A percentile compares a stretch with the other conserved stretches of the same genome.
These are phyloP conservation scores for Emydomyces testavorans DNA, from an alignment of 2,329 filamentous ascomycete species.

Conservation along the genomic window DNA sequence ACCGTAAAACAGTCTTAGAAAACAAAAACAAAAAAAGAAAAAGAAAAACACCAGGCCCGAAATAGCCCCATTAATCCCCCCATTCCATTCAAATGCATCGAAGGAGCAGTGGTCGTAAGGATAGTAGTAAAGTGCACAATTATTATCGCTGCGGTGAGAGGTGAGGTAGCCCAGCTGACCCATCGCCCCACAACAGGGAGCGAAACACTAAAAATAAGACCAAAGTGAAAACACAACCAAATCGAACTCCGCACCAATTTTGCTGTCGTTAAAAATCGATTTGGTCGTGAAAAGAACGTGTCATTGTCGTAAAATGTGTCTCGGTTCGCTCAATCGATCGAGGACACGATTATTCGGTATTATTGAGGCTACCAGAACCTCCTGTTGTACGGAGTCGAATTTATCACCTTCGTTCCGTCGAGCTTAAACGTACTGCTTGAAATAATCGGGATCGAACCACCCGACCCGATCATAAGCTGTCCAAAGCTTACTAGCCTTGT, in stretches of 20 bases:
- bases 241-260: background rate
- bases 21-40: background rate
- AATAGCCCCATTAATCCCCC: background rate
- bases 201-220: background rate
- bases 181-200: slow-evolving; percentile 1
- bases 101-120: background rate
- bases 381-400: background rate
- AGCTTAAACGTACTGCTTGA: slow-evolving; percentile 20
- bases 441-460: slow-evolving; percentile 56
- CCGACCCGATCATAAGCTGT: slow-evolving; percentile 75
- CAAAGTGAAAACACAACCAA: background rate
- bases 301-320: background rate
- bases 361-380: slow-evolving; percentile 1
- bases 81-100: slow-evolving; percentile 3
- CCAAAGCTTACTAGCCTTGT: slow-evolving; percentile 91
- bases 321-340: background rate
- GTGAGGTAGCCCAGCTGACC: background rate
- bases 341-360: background rate
- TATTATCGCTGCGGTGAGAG: background rate
- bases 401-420: background rate
- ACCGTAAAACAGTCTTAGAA: too few species aligned
- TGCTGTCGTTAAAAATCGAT: background rate
- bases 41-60: slow-evolving; percentile 6
- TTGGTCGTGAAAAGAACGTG: background rate
- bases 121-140: background rate